Percentiles rank a stretch among this genome's conserved stretches.
phyloP scores from a whole-genome alignment of 805 yeast species.

The Groenewaldozyma salmanticensis region DNA sequence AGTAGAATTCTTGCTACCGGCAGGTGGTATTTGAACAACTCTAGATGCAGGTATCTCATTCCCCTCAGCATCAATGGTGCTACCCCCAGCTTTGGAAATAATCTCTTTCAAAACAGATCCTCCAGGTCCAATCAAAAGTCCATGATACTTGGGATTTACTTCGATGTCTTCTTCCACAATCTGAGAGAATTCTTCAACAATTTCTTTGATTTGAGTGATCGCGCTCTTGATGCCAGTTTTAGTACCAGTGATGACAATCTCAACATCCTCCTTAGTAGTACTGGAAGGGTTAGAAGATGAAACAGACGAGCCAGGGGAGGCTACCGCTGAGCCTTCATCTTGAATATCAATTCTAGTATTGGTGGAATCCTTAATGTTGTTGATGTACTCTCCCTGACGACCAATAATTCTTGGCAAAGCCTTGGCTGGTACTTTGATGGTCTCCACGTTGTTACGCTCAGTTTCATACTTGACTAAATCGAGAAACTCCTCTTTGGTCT shows the following conservation, averaged over 20 bases:
- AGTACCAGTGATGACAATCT: slow-evolving; percentile 69
- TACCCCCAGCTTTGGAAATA: slow-evolving; percentile 62
- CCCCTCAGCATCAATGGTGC: slow-evolving; percentile 38
- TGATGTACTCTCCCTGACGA: slow-evolving; percentile 73
- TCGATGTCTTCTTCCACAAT: slow-evolving; percentile 45
- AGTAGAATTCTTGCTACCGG: slow-evolving; percentile 39
- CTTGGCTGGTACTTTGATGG: slow-evolving; percentile 56
- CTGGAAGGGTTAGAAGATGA: slow-evolving; percentile 39
- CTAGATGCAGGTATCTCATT: slow-evolving; percentile 28
- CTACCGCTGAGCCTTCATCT: too few relatives aligned
- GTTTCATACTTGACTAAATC: slow-evolving; percentile 80
- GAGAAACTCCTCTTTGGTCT: slow-evolving; percentile 73
- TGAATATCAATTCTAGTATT: slow-evolving; percentile 38
- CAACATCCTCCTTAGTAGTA: slow-evolving; percentile 42
- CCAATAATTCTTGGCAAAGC: slow-evolving; percentile 87
- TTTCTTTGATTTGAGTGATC: slow-evolving; percentile 45
- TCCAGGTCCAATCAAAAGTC: slow-evolving; percentile 65
- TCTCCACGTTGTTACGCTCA: slow-evolving; percentile 66
- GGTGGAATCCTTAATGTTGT: slow-evolving; percentile 62
- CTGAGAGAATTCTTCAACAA: slow-evolving; percentile 59
- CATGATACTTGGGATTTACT: slow-evolving; percentile 67
- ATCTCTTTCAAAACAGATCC: slow-evolving; percentile 69
- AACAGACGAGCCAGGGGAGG: too few relatives aligned
- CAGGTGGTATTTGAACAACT: slow-evolving; percentile 60
- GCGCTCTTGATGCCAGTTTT: slow-evolving; percentile 68